These are phyloP conservation scores for Aspergillus unguis DNA, from an alignment of 2,329 filamentous ascomycete species.

Conservation along the genomic window DNA sequence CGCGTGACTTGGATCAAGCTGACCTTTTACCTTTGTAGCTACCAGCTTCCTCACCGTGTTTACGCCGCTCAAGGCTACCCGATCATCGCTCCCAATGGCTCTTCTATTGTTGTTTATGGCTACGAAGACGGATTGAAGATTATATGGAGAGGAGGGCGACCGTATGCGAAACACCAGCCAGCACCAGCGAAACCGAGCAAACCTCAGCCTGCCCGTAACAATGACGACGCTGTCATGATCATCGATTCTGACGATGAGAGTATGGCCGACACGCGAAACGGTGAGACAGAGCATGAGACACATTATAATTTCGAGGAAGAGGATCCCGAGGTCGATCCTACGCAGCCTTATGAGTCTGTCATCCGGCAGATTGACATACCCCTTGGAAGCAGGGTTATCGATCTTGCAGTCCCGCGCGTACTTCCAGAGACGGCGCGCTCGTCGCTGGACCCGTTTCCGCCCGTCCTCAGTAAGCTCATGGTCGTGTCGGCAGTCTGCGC, in stretches of 20 bases:
- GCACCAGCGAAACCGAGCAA: constrained; percentile 25
- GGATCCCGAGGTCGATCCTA: constrained; percentile 55
- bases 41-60: constrained; percentile 58
- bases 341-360: constrained; percentile 53
- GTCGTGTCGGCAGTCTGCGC: constrained; percentile 55
- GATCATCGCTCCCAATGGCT: constrained; percentile 57
- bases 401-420: constrained; percentile 49
- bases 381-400: constrained; percentile 52
- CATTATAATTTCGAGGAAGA: constrained; percentile 50
- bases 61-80: constrained; percentile 58
- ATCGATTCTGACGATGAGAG: constrained; percentile 57
- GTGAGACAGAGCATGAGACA: constrained; percentile 19
- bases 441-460: constrained; percentile 43
- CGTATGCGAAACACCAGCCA: constrained; percentile 39
- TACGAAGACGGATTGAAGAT: constrained; percentile 57
- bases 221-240: constrained; percentile 51
- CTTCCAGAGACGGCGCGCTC: constrained; percentile 42
- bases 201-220: constrained; percentile 20
- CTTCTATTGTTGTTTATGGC: constrained; percentile 59
- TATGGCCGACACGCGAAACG: constrained; percentile 30
- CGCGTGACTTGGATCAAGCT: not conserved
- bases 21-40: constrained; percentile 42
- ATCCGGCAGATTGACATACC: constrained; percentile 55
- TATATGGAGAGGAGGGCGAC: constrained; percentile 58
- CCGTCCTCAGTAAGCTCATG: constrained; percentile 49